A percentile compares a stretch with the other conserved stretches of the same genome.
Evolutionary conservation across 352 stramenopile species (phyloP).

Genomic region (Phytophthora meadii): DNA sequence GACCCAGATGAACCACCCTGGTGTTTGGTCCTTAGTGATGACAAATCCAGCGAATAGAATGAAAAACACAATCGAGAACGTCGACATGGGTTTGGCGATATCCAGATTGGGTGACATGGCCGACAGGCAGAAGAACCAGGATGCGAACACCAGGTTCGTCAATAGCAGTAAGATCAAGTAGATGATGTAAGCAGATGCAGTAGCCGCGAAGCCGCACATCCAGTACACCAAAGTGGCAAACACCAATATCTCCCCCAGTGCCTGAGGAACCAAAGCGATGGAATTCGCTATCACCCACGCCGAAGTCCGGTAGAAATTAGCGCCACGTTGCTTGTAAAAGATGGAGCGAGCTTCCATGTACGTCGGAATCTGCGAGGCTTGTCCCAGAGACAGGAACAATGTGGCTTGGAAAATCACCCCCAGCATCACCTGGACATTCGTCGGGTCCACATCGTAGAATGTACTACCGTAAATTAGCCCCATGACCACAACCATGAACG

Average conservation of each 20-base stretch:
- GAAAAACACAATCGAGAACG: not conserved
- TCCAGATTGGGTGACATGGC: not conserved
- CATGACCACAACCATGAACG: not conserved
- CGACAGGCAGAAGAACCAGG: not conserved
- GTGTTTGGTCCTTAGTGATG: not conserved
- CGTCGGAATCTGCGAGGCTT: not conserved
- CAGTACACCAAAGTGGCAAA: not conserved
- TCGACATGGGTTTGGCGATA: slow-evolving; percentile 1
- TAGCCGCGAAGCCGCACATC: not conserved
- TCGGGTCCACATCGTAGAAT: no score
- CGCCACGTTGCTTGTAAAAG: not conserved
- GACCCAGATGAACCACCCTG: slow-evolving; percentile 2
- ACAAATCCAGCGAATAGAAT: not conserved
- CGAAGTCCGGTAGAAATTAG: not conserved
- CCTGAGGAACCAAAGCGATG: not conserved
- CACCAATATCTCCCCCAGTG: not conserved
- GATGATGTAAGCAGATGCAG: not conserved
- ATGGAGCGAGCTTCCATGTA: not conserved
- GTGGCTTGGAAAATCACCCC: not conserved
- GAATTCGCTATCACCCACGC: not conserved
- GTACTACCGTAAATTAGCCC: not conserved
- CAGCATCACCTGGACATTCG: slow-evolving; percentile 1
- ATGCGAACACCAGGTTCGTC: not conserved
- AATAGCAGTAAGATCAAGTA: not conserved
- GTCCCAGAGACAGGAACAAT: not conserved